Percentiles rank a stretch among this genome's conserved stretches.
Evolutionary conservation across 129 eudicot genomes (phyloP).

Genomic region (Smallanthus sonchifolius): DNA sequence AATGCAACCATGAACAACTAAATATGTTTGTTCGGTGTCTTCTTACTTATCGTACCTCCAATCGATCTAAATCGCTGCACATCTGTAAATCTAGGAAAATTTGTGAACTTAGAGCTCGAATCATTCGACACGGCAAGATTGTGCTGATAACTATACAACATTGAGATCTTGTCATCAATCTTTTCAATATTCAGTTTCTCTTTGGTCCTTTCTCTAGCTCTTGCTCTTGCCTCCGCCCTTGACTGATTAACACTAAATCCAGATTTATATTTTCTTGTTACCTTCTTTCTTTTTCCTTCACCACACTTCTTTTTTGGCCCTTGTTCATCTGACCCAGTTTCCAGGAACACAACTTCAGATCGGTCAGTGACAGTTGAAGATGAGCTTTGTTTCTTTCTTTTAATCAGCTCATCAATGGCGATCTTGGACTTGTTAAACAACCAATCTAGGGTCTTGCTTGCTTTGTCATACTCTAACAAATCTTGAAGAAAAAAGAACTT

Average conservation of each 20-base stretch:
- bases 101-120: slow-evolving; percentile 6
- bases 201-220: slow-evolving; percentile 70
- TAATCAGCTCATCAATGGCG: slow-evolving; percentile 49
- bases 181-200: slow-evolving; percentile 36
- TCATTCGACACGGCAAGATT: not conserved
- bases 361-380: slow-evolving; percentile 17
- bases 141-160: slow-evolving; percentile 18
- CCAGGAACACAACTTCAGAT: slow-evolving; percentile 22
- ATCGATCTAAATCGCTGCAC: not conserved
- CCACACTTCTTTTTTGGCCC: slow-evolving; percentile 19
- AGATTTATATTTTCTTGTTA: slow-evolving; percentile 9
- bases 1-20: not conserved
- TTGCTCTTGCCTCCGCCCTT: slow-evolving; percentile 66
- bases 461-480: slow-evolving; percentile 47
- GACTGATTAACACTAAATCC: slow-evolving; percentile 26
- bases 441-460: slow-evolving; percentile 56
- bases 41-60: slow-evolving; percentile 14
- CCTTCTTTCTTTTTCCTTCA: slow-evolving; percentile 16
- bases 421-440: slow-evolving; percentile 46
- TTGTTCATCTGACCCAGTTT: slow-evolving; percentile 12
- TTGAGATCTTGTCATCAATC: slow-evolving; percentile 19
- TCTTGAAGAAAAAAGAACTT: slow-evolving; percentile 54
- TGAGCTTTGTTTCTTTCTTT: slow-evolving; percentile 15
- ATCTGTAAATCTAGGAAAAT: slow-evolving; percentile 5
- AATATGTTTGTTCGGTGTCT: not conserved